Conservation (phyloP, 2,329 filamentous ascomycete genomes). For the Albophoma yamanashiensis region DNA sequence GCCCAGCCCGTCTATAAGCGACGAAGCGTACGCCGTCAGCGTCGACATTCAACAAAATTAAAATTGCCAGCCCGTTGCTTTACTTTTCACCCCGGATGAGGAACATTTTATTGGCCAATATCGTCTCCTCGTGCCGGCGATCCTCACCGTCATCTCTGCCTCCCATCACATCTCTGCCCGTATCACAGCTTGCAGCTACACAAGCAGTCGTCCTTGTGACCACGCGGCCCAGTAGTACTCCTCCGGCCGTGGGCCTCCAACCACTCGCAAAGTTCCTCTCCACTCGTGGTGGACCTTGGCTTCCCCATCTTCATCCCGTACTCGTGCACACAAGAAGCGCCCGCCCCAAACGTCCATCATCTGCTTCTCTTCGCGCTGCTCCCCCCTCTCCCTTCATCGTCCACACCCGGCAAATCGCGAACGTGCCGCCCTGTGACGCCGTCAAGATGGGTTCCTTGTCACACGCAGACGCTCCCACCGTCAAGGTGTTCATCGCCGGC, state of each 20-base stretch:
- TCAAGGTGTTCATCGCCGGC: slow-evolving; percentile 56
- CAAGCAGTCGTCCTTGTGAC: not conserved
- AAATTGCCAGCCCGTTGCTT: not conserved
- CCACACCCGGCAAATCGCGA: not conserved
- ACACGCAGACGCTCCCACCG: slow-evolving; percentile 18
- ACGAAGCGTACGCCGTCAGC: not conserved
- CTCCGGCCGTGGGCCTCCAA: not conserved
- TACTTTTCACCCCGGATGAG: not conserved
- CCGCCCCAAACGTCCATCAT: not conserved
- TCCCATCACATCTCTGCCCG: not conserved
- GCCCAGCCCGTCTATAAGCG: not conserved
- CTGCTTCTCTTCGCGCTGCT: not conserved
- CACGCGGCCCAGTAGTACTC: not conserved
- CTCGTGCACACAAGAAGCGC: not conserved
- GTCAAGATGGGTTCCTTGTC: slow-evolving; percentile 19
- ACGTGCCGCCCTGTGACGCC: not conserved
- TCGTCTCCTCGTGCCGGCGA: not conserved
- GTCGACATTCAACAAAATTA: not conserved
- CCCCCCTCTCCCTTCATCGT: not conserved
- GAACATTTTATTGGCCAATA: not conserved
- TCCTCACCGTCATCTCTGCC: not conserved
- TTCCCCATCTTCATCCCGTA: not conserved
- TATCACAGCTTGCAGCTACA: not conserved
- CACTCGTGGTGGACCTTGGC: not conserved
- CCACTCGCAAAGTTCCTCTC: not conserved